Base-by-base conservation (phyloP, 1,284 basidiomycete species). In the Grifola frondosa region DNA sequence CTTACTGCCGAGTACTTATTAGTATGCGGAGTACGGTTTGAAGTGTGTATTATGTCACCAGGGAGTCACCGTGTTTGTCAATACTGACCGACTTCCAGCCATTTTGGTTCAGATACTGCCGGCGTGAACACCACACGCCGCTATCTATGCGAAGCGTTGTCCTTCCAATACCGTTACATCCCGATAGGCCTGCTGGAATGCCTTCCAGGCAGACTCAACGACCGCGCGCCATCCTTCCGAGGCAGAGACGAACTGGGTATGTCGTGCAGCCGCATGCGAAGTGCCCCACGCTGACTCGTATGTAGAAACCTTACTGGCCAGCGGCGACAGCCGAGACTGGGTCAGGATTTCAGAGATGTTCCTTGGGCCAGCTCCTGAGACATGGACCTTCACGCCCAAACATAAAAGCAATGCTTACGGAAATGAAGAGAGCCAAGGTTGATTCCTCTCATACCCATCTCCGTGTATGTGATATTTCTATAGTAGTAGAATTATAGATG, bases 331-430 rank as follows among this genome's bases (percentile, higher is more conserved):
- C 49, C 72, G 78, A n/a, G 93, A 97, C 63, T 99, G 96, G 96
- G 88, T 97, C 40, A 91, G 84, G 66, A 84, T 99, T 24, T 89
- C 88, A 1, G 92, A 97, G 65, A 95, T 97, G 90, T 98, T 91
- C 79, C 73, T 88, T 11, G 89, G 89, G 2, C 81, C 78, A 33
- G 72, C 76, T 1, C 85, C 84, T 0, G 80, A 83, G 20, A 69
- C 71, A 25, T 87, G 81, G 74, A 64, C 69, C 5, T 91, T 91
- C 64, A 72, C 72, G 6, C 87, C 85, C 2, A 89, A 89, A 59
- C 85, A 88, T 63, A 87, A 84, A 63, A 83, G 81, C 46, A 87
- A 84, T 53, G 69, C 81, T 1, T 74, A 77, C 53, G 78, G 74
- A 2, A 61, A 57, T 16, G 80, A 81, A 45, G 81, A 84, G 57